Percentiles rank a stretch among this genome's conserved stretches.
Evolutionary conservation across 169 alveolate genomes (phyloP).

Genomic region (Cryptosporidium viatorum): DNA sequence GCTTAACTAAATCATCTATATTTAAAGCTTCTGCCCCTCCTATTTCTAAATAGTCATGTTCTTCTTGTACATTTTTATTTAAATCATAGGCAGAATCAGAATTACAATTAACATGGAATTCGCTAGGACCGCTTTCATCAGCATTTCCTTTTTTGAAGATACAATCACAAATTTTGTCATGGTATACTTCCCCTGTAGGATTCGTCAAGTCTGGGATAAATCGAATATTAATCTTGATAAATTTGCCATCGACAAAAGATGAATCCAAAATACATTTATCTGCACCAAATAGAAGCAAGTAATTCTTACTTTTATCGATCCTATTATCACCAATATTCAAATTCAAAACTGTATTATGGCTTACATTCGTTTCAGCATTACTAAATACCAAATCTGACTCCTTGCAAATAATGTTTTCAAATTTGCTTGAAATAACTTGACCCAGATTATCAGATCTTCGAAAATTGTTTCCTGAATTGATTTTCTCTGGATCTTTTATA

Average conservation of each 20-base stretch:
- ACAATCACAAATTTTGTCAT: constrained; percentile 12
- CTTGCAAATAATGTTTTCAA: constrained; percentile 18
- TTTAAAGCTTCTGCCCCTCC: background rate
- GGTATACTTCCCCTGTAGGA: background rate
- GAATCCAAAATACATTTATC: constrained; percentile 49
- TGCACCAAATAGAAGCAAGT: constrained; percentile 12
- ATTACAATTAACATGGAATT: constrained; percentile 1
- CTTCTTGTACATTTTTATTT: background rate
- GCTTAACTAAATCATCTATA: background rate
- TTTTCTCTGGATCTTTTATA: background rate
- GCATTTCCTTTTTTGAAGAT: background rate
- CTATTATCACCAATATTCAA: background rate
- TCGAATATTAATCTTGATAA: background rate
- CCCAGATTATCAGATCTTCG: background rate
- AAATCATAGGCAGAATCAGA: background rate
- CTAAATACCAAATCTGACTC: constrained; percentile 23
- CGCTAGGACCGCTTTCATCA: background rate
- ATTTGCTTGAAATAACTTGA: background rate
- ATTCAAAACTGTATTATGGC: background rate
- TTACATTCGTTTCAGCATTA: background rate
- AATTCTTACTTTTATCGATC: background rate
- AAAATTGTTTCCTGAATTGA: background rate
- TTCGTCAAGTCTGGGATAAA: background rate
- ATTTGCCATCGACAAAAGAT: background rate
- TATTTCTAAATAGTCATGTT: background rate